These are phyloP conservation scores for Raffaelea arxii DNA, from an alignment of 2,329 filamentous ascomycete genomes.

Conservation along the genomic window DNA sequence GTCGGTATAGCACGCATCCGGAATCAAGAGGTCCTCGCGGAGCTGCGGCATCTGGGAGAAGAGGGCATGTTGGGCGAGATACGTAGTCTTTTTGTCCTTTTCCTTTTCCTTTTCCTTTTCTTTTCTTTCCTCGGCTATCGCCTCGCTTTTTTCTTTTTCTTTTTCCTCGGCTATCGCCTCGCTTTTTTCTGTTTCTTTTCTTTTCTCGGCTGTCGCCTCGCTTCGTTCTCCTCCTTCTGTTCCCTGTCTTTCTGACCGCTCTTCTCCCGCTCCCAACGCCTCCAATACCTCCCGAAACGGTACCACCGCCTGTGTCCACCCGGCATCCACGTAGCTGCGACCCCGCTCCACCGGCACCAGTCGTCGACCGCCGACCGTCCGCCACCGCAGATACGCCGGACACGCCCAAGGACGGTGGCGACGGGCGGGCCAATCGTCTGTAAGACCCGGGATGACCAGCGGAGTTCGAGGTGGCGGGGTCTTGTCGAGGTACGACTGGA, in stretches of 20 bases:
- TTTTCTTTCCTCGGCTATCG: background rate
- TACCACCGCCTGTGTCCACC: slow-evolving; percentile 76
- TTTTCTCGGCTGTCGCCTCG: background rate
- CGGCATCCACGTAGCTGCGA: slow-evolving; percentile 74
- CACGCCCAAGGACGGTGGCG: slow-evolving; percentile 53
- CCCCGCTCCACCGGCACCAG: slow-evolving; percentile 83
- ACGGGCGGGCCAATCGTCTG: slow-evolving; percentile 70
- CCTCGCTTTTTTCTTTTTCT: background rate
- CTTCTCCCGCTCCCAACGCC: slow-evolving; percentile 3
- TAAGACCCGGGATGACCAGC: slow-evolving; percentile 57
- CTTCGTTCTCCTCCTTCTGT: no score
- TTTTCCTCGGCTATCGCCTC: background rate
- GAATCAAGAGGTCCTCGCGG: slow-evolving; percentile 64
- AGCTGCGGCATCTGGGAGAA: slow-evolving; percentile 73
- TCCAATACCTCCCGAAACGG: slow-evolving; percentile 62
- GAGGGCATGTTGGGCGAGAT: slow-evolving; percentile 87
- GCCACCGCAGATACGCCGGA: slow-evolving; percentile 62
- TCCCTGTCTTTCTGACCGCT: background rate
- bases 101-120: background rate
- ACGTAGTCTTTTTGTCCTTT: slow-evolving; percentile 36
- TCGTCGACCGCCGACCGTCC: slow-evolving; percentile 66
- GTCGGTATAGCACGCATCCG: slow-evolving; percentile 73
- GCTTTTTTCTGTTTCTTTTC: background rate
- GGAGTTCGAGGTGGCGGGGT: slow-evolving; percentile 39
- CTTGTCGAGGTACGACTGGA: slow-evolving; percentile 49